Evolutionary conservation across 2,329 filamentous ascomycete genomes (phyloP), one percentile per base, ranked within the genome.

Genomic region (Madurella fahalii): DNA sequence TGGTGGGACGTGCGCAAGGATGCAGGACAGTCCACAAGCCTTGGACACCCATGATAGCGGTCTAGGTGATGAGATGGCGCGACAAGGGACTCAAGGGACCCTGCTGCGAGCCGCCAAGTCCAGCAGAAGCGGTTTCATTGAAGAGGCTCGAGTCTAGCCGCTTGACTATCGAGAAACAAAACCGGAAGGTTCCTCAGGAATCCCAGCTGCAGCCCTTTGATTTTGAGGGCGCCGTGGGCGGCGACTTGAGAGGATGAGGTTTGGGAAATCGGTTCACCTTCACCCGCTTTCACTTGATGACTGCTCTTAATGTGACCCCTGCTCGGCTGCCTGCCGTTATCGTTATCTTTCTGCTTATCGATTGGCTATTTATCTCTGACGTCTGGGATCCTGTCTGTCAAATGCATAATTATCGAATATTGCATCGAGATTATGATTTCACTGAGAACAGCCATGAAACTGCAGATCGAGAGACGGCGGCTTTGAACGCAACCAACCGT

Each of bases 11-110:
- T 46, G 94, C 94, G 69, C 91, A 96, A 44, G 94, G 94, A 73
- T 96, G 90, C 61, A 97, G 79, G 50, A 99, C 90, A 60, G 90
- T 93, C 94, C 94, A 99, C 61, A 99, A 89, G 61, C 92, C 92
- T 68, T 93, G 96, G 61, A 99, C 94, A 85, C 94, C 94, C 94
- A 99, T 99, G 67, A 56, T 37, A 4, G 13, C 64, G 68, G 53
- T 50, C 50, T 44, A n/a, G 46, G 32, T 16, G 37, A 15, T 25
- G 43, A n/a, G 44, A n/a, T 20, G 45, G 18, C n/a, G 39, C 31
- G 37, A 47, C 30, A 43, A 13, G 20, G 44, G 44, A 42, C 47
- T 62, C 54, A 60, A 53, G 47, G 53, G 40, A 39, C 44, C 42
- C 25, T 52, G 15, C 40, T 25, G 9, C 11, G 47, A 47, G 46